phyloP scores from a whole-genome alignment of 148 eudicot genomes.

The Diospyros lotus region DNA sequence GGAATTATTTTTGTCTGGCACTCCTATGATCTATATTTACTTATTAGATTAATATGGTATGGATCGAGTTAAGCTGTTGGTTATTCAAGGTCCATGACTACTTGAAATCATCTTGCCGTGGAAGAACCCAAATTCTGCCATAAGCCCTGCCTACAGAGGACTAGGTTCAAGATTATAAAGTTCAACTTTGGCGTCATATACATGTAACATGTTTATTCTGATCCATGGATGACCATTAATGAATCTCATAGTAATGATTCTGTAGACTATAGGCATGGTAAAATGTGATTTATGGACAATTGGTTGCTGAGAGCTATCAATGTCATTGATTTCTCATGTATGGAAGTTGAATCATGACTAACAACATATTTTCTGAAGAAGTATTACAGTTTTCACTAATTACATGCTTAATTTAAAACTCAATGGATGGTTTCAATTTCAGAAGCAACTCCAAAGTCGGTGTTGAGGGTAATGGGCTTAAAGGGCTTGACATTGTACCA shows the following conservation, averaged over 20 bases:
- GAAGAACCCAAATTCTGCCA: too few relatives aligned
- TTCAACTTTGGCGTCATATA: too few relatives aligned
- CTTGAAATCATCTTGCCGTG: too few relatives aligned
- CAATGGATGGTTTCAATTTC: conserved; percentile 19
- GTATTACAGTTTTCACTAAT: not conserved
- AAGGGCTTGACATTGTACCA: conserved; percentile 88
- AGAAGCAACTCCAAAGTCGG: conserved; percentile 90
- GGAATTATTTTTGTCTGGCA: too few relatives aligned
- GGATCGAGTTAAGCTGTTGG: too few relatives aligned
- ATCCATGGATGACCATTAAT: not conserved
- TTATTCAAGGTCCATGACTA: too few relatives aligned
- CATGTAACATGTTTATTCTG: not conserved
- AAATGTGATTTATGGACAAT: not conserved
- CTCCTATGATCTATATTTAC: too few relatives aligned
- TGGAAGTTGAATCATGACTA: not conserved
- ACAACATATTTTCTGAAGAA: not conserved
- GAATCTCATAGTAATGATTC: not conserved
- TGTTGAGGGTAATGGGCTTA: conserved; percentile 71
- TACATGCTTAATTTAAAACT: not conserved
- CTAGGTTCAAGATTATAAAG: too few relatives aligned
- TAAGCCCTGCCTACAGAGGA: too few relatives aligned
- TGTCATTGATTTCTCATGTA: not conserved
- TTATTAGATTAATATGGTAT: too few relatives aligned
- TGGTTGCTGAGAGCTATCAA: not conserved
- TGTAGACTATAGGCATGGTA: not conserved